Conservation (phyloP, 2,329 filamentous ascomycete species). For the Rhynchosporium graminicola region DNA sequence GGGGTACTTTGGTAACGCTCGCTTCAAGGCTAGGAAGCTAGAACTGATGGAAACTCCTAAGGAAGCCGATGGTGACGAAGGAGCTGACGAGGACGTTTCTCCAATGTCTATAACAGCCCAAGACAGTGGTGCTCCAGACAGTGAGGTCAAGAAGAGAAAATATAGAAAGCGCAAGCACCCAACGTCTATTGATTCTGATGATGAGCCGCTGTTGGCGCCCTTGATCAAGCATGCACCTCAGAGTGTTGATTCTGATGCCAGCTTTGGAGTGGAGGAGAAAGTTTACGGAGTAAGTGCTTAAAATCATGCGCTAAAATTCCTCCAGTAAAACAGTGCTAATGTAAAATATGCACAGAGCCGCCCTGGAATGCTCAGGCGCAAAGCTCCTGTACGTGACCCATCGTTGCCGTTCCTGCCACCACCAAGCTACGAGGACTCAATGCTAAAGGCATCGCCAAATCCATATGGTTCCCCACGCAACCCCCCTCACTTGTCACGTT, state of each 20-base stretch:
- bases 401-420: background rate
- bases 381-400: slow-evolving; percentile 4
- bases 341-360: background rate
- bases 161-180: slow-evolving; percentile 11
- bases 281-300: background rate
- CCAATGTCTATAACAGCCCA: background rate
- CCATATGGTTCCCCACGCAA: slow-evolving; percentile 10
- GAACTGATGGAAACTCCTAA: background rate
- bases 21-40: slow-evolving; percentile 5
- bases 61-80: background rate
- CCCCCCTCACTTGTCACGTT: slow-evolving; percentile 6
- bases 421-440: slow-evolving; percentile 9
- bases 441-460: slow-evolving; percentile 8
- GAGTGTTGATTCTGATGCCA: background rate
- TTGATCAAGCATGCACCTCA: background rate
- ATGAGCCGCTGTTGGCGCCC: slow-evolving; percentile 1
- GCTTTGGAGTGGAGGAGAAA: background rate
- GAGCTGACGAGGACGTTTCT: slow-evolving; percentile 4
- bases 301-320: too few relatives aligned
- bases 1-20: slow-evolving; percentile 11
- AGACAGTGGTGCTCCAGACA: background rate
- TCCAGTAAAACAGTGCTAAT: background rate
- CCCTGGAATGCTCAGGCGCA: slow-evolving; percentile 7
- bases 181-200: background rate
- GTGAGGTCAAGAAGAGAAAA: slow-evolving; percentile 5